Percentiles rank a stretch among this genome's conserved stretches.
Conservation (phyloP, 2,329 filamentous ascomycete species). For the Pleomassaria siparia region DNA sequence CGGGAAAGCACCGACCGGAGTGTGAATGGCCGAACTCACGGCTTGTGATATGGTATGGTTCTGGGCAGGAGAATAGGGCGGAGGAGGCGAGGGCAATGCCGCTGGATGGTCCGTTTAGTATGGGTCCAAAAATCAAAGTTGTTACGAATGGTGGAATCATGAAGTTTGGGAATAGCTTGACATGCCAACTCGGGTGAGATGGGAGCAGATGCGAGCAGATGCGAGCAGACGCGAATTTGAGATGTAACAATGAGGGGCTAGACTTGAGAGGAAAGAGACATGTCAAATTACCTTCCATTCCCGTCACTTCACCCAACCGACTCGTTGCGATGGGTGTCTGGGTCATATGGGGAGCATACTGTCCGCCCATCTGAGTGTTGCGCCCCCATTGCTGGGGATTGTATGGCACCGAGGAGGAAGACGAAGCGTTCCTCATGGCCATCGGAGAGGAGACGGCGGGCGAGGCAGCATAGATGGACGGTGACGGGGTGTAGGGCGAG, state of each 20-base stretch:
- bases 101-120: slow-evolving; percentile 35
- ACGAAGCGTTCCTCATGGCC: slow-evolving; percentile 36
- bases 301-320: slow-evolving; percentile 45
- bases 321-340: slow-evolving; percentile 28
- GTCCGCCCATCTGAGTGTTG: slow-evolving; percentile 40
- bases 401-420: slow-evolving; percentile 43
- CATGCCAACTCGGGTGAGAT: slow-evolving; percentile 5
- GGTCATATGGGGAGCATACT: slow-evolving; percentile 39
- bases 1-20: slow-evolving; percentile 38
- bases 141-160: background rate
- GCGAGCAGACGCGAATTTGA: background rate
- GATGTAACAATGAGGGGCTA: background rate
- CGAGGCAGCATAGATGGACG: slow-evolving; percentile 36
- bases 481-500: slow-evolving; percentile 37
- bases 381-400: slow-evolving; percentile 54
- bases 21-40: slow-evolving; percentile 41
- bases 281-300: slow-evolving; percentile 52
- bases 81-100: slow-evolving; percentile 53
- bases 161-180: slow-evolving; percentile 4
- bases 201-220: background rate
- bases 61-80: slow-evolving; percentile 52
- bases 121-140: slow-evolving; percentile 12
- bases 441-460: slow-evolving; percentile 36
- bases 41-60: slow-evolving; percentile 40
- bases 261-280: slow-evolving; percentile 7